These are phyloP conservation scores for Plenodomus biglobosus DNA, from an alignment of 2,329 filamentous ascomycete species.

Conservation along the genomic window DNA sequence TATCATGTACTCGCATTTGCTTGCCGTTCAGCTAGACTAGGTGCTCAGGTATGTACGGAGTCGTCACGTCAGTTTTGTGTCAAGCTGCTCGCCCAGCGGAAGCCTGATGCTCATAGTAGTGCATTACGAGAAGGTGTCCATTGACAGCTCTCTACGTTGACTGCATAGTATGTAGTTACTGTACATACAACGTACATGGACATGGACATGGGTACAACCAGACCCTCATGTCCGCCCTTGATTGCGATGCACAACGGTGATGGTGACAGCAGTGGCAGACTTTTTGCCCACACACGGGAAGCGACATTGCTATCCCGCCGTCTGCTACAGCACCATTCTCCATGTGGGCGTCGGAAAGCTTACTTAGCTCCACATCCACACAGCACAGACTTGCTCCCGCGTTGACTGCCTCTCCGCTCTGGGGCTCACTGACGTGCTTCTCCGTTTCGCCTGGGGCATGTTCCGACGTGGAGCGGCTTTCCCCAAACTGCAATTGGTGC, in stretches of 20 bases:
- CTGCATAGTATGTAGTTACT: no score
- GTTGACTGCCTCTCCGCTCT: constrained; percentile 20
- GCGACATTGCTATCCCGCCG: constrained; percentile 13
- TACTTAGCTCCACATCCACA: no score
- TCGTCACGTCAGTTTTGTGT: constrained; percentile 20
- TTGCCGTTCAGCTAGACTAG: constrained; percentile 15
- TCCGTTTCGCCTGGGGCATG: constrained; percentile 29
- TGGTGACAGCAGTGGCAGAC: constrained; percentile 11
- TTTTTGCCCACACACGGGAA: constrained; percentile 13
- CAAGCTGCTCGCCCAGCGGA: constrained; percentile 15
- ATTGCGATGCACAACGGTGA: constrained; percentile 16
- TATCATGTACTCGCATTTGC: constrained; percentile 27
- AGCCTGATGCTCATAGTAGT: constrained; percentile 16
- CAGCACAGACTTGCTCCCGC: constrained; percentile 20
- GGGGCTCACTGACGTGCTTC: constrained; percentile 38
- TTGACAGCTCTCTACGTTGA: no score
- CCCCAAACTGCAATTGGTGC: constrained; percentile 20
- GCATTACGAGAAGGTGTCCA: no score
- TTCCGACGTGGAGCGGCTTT: constrained; percentile 13
- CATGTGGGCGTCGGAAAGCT: constrained; percentile 6
- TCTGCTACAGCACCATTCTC: not conserved
- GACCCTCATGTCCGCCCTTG: constrained; percentile 13
- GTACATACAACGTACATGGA: no score
- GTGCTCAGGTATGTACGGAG: no score
- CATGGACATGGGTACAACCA: no score